A percentile compares a stretch with the other conserved stretches of the same genome.
Conservation (phyloP, 805 yeast genomes). For the Nakazawaea anatomiae region DNA sequence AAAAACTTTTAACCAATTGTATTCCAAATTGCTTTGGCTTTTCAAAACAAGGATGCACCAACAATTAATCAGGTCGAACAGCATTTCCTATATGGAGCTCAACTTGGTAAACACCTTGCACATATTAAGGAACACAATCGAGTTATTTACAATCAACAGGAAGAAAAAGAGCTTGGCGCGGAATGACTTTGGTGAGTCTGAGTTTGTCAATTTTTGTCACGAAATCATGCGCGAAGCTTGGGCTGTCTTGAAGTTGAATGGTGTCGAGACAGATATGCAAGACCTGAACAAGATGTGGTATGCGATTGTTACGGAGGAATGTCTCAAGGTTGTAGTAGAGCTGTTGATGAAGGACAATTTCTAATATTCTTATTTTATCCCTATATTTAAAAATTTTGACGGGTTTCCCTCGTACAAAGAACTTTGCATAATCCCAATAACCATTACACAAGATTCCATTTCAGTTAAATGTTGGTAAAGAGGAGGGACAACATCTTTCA, state of each 20-base stretch:
- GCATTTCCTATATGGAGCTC: not conserved
- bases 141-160: not conserved
- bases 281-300: not conserved
- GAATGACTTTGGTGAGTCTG: slow-evolving; percentile 12
- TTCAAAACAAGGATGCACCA: slow-evolving; percentile 27
- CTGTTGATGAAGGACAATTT: not conserved
- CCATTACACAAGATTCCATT: no score
- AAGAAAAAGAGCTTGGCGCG: not conserved
- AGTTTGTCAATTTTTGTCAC: slow-evolving; percentile 8
- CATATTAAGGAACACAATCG: slow-evolving; percentile 2
- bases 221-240: slow-evolving; percentile 15
- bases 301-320: not conserved
- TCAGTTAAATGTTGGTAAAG: no score
- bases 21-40: slow-evolving; percentile 18
- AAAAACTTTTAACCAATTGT: slow-evolving; percentile 16
- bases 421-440: no score
- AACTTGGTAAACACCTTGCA: slow-evolving; percentile 4
- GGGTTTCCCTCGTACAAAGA: no score
- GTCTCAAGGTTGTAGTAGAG: not conserved
- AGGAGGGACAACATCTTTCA: no score
- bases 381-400: no score
- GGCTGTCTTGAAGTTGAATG: slow-evolving; percentile 14
- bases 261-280: slow-evolving; percentile 5
- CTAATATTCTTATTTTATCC: not conserved
- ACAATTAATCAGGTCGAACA: slow-evolving; percentile 10